Evolutionary conservation across 2,329 filamentous ascomycete species (phyloP).

Genomic region (Claviceps digitariae): DNA sequence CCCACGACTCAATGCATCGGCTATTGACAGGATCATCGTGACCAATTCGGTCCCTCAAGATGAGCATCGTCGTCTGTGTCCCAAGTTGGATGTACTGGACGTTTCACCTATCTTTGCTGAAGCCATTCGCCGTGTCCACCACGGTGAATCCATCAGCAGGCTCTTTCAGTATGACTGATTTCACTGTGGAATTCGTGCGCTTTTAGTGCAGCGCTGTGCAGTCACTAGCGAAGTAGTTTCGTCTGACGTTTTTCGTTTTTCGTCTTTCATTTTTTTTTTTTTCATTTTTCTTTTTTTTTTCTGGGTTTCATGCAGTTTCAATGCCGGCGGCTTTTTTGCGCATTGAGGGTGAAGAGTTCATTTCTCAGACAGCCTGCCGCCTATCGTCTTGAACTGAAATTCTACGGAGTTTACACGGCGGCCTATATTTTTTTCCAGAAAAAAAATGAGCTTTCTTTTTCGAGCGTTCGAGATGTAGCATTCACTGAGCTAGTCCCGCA

Average conservation of each 20-base stretch:
- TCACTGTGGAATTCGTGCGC: not conserved
- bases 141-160: slow-evolving; percentile 94
- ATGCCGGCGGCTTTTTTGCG: not conserved
- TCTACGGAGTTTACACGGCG: not conserved
- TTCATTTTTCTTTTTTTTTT: not conserved
- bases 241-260: not conserved
- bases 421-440: not conserved
- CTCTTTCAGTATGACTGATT: slow-evolving; percentile 46
- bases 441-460: not conserved
- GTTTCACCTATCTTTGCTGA: slow-evolving; percentile 85
- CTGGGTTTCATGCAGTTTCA: not conserved
- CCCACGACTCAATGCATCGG: slow-evolving; percentile 81
- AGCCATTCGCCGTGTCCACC: slow-evolving; percentile 89
- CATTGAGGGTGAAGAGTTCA: not conserved
- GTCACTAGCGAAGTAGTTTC: not conserved
- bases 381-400: not conserved
- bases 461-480: not conserved
- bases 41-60: slow-evolving; percentile 90
- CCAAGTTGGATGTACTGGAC: slow-evolving; percentile 85
- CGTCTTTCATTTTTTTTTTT: not conserved
- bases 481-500: not conserved
- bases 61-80: slow-evolving; percentile 63
- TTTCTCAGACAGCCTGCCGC: not conserved
- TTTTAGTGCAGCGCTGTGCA: not conserved
- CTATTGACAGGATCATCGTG: slow-evolving; percentile 84